These are phyloP conservation scores for Teratosphaeriaceae sp. DNA, from an alignment of 2,329 filamentous ascomycete genomes.

Conservation along the genomic window DNA sequence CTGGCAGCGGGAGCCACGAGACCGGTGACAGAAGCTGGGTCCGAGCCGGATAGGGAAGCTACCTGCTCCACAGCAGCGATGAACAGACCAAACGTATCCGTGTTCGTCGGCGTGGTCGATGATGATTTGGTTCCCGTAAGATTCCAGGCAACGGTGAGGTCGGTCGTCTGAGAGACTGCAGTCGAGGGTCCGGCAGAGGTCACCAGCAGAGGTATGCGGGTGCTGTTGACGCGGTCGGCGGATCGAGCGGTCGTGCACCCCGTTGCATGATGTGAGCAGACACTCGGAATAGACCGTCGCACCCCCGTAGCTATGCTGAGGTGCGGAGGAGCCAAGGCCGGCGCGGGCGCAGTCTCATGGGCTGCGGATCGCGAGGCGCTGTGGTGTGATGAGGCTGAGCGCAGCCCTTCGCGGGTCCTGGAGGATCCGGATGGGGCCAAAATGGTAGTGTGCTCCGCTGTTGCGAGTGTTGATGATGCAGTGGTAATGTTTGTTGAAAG, in stretches of 20 bases:
- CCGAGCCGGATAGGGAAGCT: not conserved
- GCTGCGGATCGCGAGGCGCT: not conserved
- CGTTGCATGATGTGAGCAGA: not conserved
- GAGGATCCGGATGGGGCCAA: not conserved
- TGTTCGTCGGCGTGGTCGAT: not conserved
- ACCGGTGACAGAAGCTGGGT: not conserved
- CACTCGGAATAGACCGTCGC: not conserved
- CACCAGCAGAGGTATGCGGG: not conserved
- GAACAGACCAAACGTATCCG: not conserved
- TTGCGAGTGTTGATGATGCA: not conserved
- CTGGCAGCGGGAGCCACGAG: not conserved
- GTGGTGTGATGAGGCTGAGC: not conserved
- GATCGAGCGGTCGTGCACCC: not conserved
- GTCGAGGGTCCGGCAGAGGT: not conserved
- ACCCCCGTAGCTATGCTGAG: constrained; percentile 1
- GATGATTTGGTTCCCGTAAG: not conserved
- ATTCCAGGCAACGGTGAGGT: not conserved
- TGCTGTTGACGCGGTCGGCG: not conserved
- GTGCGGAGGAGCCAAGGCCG: too few relatives aligned
- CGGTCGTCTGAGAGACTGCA: not conserved
- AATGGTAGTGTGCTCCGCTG: not conserved
- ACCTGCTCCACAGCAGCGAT: not conserved
- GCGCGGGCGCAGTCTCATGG: too few relatives aligned
- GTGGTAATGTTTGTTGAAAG: not conserved
- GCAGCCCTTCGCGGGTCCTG: not conserved